Base-by-base conservation (phyloP, 768 basidiomycete species). In the Hericium coralloides region DNA sequence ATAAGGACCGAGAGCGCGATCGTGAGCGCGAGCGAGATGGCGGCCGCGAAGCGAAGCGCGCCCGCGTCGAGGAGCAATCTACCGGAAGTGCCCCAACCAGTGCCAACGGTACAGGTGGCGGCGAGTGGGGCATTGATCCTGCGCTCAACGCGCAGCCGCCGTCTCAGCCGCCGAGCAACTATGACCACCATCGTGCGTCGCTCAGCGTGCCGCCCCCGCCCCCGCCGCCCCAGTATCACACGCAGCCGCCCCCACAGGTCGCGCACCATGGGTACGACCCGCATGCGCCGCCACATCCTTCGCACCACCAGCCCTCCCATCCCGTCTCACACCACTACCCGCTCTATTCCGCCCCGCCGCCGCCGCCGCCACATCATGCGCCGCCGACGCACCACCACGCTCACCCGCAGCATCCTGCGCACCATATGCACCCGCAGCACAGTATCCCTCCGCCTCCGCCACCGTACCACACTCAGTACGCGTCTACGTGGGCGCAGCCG, bases 111-210 rank as follows among this genome's bases (percentile, higher is more conserved):
- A 36, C 57, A 14, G 48, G 54, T 52, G 26, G 52, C 49, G 59
- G 59, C 38, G 61, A 62, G 25, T 62, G 61, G 61, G 61, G 61
- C 1, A 60, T 62, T 5, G 61, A 62, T 39, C 51, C 61, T 1
- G 47, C 55, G 10, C 53, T 62, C 43, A 56, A 22, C 22, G 17
- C 43, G 8, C n/a, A 59, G 36, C 56, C 61, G 14, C 59, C 59
- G 31, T 59, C 50, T 4, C 14, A 23, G 18, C n/a, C 56, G 49
- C 53, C 55, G 12, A 48, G 18, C 25, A 23, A 59, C 4, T 62
- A 62, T 15, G 61, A 62, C 0, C 52, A 52, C n/a, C 25, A 59
- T 12, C 61, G 59, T 12, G 47, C 61, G 12, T 45, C 59, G 23
- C 17, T 55, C 26, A 61, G 58, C 20, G 59, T 51, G 12, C 61